These are phyloP conservation scores for Hyaloscypha bicolor DNA, from an alignment of 495 filamentous ascomycete genomes.

Conservation along the genomic window DNA sequence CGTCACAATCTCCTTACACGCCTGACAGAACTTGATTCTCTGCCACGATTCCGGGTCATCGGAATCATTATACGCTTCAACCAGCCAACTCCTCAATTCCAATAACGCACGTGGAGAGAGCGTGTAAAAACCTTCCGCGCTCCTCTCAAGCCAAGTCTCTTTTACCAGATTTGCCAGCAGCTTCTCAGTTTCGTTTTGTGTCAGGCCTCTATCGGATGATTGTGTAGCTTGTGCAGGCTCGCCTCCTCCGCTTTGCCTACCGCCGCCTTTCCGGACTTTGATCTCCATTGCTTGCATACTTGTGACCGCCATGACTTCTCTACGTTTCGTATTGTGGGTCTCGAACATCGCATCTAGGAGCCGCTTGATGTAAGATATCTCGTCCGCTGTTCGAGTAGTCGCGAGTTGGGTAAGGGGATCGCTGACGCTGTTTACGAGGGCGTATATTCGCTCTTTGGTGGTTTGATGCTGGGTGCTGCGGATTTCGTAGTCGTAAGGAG, in stretches of 20 bases:
- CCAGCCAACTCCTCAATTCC: slow-evolving; percentile 81
- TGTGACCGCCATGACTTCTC: slow-evolving; percentile 79
- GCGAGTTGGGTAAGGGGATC: slow-evolving; percentile 84
- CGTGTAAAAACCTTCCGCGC: slow-evolving; percentile 68
- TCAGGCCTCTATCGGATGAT: slow-evolving; percentile 55
- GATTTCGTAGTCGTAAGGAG: slow-evolving; percentile 85
- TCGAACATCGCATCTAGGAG: slow-evolving; percentile 93
- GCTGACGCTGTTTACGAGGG: slow-evolving; percentile 85
- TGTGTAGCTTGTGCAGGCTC: slow-evolving; percentile 35
- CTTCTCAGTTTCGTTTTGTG: slow-evolving; percentile 73
- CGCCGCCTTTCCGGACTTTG: slow-evolving; percentile 54
- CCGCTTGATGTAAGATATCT: slow-evolving; percentile 87
- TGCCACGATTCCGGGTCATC: slow-evolving; percentile 58
- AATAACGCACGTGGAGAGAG: slow-evolving; percentile 77
- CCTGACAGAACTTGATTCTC: slow-evolving; percentile 83
- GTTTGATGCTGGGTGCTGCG: slow-evolving; percentile 67
- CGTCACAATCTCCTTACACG: slow-evolving; percentile 90
- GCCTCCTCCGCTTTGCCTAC: slow-evolving; percentile 43
- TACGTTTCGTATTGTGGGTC: slow-evolving; percentile 70
- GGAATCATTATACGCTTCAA: slow-evolving; percentile 78
- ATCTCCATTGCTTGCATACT: slow-evolving; percentile 68
- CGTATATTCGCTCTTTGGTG: slow-evolving; percentile 58
- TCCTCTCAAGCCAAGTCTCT: slow-evolving; percentile 85
- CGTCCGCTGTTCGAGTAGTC: slow-evolving; percentile 78
- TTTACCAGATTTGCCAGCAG: slow-evolving; percentile 69